Conservation (phyloP, 2,329 filamentous ascomycete genomes). For the Exophiala lecanii-corni region DNA sequence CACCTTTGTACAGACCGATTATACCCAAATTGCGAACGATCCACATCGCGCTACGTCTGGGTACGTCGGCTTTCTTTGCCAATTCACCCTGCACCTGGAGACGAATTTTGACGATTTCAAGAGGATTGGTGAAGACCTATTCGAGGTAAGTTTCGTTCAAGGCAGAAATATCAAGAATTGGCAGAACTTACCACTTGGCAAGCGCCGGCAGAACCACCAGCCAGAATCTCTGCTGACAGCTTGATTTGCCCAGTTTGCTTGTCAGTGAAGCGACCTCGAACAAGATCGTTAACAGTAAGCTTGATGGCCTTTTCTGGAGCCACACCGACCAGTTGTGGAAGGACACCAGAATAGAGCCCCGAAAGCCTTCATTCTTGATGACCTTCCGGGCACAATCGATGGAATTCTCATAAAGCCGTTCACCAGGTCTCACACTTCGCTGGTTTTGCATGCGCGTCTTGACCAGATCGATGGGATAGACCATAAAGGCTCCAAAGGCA, state of each 20-base stretch:
- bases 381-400: conserved; percentile 93
- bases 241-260: conserved; percentile 69
- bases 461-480: conserved; percentile 97
- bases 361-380: conserved; percentile 82
- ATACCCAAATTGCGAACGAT: conserved; percentile 94
- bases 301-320: conserved; percentile 99
- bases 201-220: conserved; percentile 82
- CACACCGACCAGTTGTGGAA: conserved; percentile 93
- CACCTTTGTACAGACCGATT: conserved; percentile 93
- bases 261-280: conserved; percentile 70
- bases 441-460: conserved; percentile 99
- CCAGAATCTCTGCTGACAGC: conserved; percentile 68
- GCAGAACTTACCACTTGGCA: conserved; percentile 85
- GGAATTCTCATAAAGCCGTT: conserved; percentile 94
- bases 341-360: conserved; percentile 89
- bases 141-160: conserved; percentile 1
- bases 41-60: conserved; percentile 93
- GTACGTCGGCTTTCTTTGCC: conserved; percentile 76
- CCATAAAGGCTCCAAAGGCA: conserved; percentile 98
- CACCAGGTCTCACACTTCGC: conserved; percentile 72
- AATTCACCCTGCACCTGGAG: conserved; percentile 96
- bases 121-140: conserved; percentile 91
- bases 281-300: conserved; percentile 93
- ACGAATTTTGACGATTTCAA: conserved; percentile 99
- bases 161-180: conserved; percentile 6